phyloP scores from a whole-genome alignment of 108 stramenopile species.

The Cyclostephanos invisitatus region DNA sequence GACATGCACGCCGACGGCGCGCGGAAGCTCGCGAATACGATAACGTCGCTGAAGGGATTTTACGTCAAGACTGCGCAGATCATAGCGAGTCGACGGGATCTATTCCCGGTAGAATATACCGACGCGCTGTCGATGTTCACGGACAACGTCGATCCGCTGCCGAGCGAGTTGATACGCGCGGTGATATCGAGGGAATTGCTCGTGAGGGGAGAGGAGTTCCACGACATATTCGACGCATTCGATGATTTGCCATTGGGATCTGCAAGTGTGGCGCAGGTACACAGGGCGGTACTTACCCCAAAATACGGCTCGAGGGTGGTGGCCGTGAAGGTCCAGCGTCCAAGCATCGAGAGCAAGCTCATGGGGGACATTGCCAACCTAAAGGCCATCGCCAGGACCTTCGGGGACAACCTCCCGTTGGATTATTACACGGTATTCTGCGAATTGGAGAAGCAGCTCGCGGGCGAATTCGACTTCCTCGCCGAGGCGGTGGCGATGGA shows the following conservation, averaged over 20 bases:
- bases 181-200: slow-evolving; percentile 68
- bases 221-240: slow-evolving; percentile 86
- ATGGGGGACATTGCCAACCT: slow-evolving; percentile 91
- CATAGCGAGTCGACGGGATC: slow-evolving; percentile 80
- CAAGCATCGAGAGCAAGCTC: slow-evolving; percentile 89
- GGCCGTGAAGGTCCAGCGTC: slow-evolving; percentile 95
- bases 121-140: slow-evolving; percentile 77
- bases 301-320: slow-evolving; percentile 86
- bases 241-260: slow-evolving; percentile 84
- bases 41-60: slow-evolving; percentile 91
- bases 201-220: slow-evolving; percentile 61
- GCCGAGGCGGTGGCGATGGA: slow-evolving; percentile 97
- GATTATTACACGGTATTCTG: slow-evolving; percentile 94
- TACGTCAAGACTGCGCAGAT: slow-evolving; percentile 97
- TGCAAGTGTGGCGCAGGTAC: slow-evolving; percentile 91
- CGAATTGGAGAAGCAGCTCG: slow-evolving; percentile 86
- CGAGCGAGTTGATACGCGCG: slow-evolving; percentile 73
- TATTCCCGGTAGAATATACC: slow-evolving; percentile 92
- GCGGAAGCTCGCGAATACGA: slow-evolving; percentile 63
- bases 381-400: slow-evolving; percentile 81
- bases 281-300: slow-evolving; percentile 81
- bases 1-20: slow-evolving; percentile 79
- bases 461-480: slow-evolving; percentile 94
- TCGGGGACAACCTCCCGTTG: slow-evolving; percentile 75
- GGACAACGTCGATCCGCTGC: slow-evolving; percentile 91